Evolutionary conservation across 208 protist genomes (phyloP).

Genomic region (Leishmania arabica): DNA sequence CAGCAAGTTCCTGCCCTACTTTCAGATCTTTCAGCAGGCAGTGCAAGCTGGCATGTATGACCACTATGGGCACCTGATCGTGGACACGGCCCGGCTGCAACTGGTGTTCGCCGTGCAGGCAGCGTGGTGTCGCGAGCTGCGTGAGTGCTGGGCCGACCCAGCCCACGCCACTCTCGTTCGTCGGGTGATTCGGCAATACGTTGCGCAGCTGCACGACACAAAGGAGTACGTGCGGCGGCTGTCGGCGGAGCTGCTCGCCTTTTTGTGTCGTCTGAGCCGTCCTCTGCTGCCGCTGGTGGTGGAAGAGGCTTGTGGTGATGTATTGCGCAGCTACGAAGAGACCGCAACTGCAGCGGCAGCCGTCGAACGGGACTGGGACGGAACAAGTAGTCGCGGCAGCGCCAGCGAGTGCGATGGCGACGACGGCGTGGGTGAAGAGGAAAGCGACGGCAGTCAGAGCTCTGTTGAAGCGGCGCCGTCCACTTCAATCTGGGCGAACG

Average conservation of each 20-base stretch:
- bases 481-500: slow-evolving; percentile 26
- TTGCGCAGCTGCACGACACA: slow-evolving; percentile 72
- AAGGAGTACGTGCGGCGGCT: slow-evolving; percentile 88
- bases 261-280: slow-evolving; percentile 58
- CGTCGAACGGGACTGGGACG: slow-evolving; percentile 1
- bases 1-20: slow-evolving; percentile 80
- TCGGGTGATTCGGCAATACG: slow-evolving; percentile 65
- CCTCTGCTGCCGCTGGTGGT: slow-evolving; percentile 61
- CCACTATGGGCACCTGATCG: slow-evolving; percentile 59
- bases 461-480: slow-evolving; percentile 1
- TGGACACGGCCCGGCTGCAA: slow-evolving; percentile 70
- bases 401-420: slow-evolving; percentile 18
- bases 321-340: slow-evolving; percentile 47
- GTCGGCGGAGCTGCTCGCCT: slow-evolving; percentile 77
- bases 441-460: slow-evolving; percentile 3
- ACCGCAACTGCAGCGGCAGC: neutral
- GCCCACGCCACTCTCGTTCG: slow-evolving; percentile 32
- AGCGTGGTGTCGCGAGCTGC: slow-evolving; percentile 87
- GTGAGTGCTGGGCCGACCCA: slow-evolving; percentile 49
- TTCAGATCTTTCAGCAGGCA: slow-evolving; percentile 86
- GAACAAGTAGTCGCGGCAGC: slow-evolving; percentile 6
- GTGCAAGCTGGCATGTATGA: slow-evolving; percentile 81
- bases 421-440: neutral
- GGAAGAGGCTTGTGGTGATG: slow-evolving; percentile 50
- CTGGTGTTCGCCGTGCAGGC: slow-evolving; percentile 83